A percentile compares a stretch with the other conserved stretches of the same genome.
phyloP scores from a whole-genome alignment of 1,284 basidiomycete genomes.

The Boletus mariae region DNA sequence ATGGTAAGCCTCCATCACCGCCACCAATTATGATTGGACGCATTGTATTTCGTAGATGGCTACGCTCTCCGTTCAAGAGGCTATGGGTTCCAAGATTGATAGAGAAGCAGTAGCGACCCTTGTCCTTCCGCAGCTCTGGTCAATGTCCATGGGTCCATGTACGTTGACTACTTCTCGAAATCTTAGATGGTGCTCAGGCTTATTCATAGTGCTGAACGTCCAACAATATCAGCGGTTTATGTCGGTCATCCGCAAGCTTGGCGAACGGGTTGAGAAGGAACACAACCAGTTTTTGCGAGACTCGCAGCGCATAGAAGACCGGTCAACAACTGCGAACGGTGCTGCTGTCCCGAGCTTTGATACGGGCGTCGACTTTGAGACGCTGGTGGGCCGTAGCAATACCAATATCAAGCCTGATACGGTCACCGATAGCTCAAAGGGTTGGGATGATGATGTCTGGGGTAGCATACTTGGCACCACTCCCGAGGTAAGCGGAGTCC shows the following conservation, averaged over 20 bases:
- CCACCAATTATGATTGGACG: conserved; percentile 2
- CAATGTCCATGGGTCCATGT: conserved; percentile 96
- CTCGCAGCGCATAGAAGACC: conserved; percentile 78
- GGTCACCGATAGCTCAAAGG: conserved; percentile 37
- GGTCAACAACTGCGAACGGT: conserved; percentile 48
- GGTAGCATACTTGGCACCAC: conserved; percentile 60
- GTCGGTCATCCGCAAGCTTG: conserved; percentile 69
- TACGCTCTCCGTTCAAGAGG: conserved; percentile 91
- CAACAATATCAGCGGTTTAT: conserved; percentile 92
- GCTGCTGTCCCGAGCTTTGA: conserved; percentile 30
- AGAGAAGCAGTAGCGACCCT: conserved; percentile 92
- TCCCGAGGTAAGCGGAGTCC: conserved; percentile 19
- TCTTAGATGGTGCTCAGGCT: neutral
- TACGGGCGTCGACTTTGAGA: conserved; percentile 65
- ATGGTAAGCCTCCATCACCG: conserved; percentile 56
- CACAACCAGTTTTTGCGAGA: conserved; percentile 82
- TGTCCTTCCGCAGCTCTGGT: conserved; percentile 91
- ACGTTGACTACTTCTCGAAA: conserved; percentile 31
- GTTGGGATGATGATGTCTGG: conserved; percentile 80
- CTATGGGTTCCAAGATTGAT: conserved; percentile 94
- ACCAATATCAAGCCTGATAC: conserved; percentile 47
- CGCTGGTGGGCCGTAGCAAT: conserved; percentile 59
- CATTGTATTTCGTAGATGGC: conserved; percentile 60
- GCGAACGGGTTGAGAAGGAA: conserved; percentile 81
- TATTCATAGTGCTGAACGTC: conserved; percentile 70